A percentile compares a stretch with the other conserved stretches of the same genome.
Evolutionary conservation across 306 rosid genomes (phyloP).

Genomic region (Citrullus amarus): DNA sequence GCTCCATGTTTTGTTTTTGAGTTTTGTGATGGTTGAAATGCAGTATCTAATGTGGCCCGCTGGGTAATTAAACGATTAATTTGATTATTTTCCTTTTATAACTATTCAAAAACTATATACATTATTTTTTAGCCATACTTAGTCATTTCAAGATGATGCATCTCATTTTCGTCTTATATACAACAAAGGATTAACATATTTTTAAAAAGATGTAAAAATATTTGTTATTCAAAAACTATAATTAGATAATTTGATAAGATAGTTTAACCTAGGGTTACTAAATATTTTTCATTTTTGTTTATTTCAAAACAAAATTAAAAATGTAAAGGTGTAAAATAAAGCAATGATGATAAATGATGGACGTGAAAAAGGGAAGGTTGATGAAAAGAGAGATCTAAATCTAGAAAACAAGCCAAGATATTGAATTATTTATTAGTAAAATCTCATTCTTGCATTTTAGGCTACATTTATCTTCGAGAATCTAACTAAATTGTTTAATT

Average conservation of each 20-base stretch:
- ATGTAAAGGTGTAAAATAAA: neutral
- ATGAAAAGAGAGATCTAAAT: neutral
- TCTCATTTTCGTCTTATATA: too few species aligned
- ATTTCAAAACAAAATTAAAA: neutral
- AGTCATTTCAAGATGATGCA: too few species aligned
- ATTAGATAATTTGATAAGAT: too few species aligned
- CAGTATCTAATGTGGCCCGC: neutral
- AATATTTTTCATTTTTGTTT: neutral
- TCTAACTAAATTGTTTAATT: too few species aligned
- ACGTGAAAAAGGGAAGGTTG: neutral
- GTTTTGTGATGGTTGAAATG: neutral
- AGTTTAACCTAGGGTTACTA: too few species aligned
- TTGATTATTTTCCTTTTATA: neutral
- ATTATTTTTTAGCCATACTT: too few species aligned
- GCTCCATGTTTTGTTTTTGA: constrained; percentile 8
- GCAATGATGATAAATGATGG: neutral
- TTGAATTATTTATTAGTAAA: too few species aligned
- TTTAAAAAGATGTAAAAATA: too few species aligned
- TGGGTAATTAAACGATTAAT: neutral
- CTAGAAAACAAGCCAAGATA: neutral
- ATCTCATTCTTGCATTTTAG: too few species aligned
- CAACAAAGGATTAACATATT: too few species aligned
- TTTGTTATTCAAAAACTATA: too few species aligned
- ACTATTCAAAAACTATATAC: neutral
- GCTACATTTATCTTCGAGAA: too few species aligned